Evolutionary conservation across 345 rosid genomes (phyloP).

Genomic region (Eucalyptus curtisii): DNA sequence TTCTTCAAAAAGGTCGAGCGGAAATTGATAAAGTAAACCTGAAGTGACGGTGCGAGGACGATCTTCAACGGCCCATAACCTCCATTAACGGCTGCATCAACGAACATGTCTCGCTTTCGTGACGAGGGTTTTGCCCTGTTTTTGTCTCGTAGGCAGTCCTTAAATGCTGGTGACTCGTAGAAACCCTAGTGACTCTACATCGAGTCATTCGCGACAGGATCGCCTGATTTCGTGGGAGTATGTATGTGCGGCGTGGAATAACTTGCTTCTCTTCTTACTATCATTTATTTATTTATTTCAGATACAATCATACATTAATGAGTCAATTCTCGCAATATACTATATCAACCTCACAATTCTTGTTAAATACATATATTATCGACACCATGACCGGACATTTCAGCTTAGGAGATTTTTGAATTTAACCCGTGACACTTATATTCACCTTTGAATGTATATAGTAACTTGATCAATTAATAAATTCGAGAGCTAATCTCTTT

Average conservation of each 20-base stretch:
- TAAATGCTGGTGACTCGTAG: background rate
- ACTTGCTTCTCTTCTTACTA: background rate
- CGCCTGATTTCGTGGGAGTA: background rate
- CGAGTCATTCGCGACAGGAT: background rate
- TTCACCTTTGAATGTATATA: background rate
- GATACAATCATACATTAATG: background rate
- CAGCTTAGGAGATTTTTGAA: background rate
- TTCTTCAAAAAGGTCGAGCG: background rate
- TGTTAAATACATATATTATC: background rate
- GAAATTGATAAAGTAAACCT: background rate
- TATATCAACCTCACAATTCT: background rate
- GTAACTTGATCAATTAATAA: background rate
- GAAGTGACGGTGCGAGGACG: background rate
- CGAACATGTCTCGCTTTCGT: conserved; percentile 14
- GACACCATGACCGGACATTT: background rate
- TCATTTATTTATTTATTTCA: background rate
- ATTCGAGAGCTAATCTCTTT: background rate
- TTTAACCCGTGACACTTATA: background rate
- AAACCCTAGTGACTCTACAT: background rate
- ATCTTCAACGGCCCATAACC: conserved; percentile 19
- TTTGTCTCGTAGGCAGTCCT: background rate
- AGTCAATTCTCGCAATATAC: background rate
- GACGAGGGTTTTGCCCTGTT: background rate
- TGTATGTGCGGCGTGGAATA: background rate
- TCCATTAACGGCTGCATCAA: conserved; percentile 36